Conservation (phyloP, 1,284 basidiomycete species). For the Ustilago xerochloae region DNA sequence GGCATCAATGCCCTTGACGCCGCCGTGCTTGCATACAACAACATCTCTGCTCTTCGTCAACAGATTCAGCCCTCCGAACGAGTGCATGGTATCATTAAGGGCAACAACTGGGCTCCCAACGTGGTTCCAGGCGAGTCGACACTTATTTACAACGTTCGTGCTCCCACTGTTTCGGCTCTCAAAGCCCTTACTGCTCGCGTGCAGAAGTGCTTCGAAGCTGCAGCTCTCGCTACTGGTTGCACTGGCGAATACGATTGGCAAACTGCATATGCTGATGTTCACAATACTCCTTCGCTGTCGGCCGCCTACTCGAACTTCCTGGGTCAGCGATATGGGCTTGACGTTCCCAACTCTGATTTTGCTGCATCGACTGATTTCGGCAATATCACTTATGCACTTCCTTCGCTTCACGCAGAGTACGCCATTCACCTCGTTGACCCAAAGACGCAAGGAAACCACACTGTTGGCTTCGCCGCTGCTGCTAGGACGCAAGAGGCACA, state of each 20-base stretch:
- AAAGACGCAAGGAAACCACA: constrained; percentile 66
- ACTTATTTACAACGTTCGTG: constrained; percentile 77
- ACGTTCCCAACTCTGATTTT: constrained; percentile 39
- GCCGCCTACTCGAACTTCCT: constrained; percentile 58
- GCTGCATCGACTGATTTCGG: constrained; percentile 67
- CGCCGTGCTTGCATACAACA: constrained; percentile 81
- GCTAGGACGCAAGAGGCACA: constrained; percentile 59
- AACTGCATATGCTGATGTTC: constrained; percentile 65
- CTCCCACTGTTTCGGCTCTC: constrained; percentile 75
- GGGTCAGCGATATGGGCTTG: constrained; percentile 61
- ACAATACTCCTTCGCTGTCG: constrained; percentile 50
- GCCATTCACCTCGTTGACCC: constrained; percentile 61
- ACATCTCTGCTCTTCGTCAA: constrained; percentile 79
- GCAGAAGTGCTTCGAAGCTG: constrained; percentile 78
- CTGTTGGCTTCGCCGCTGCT: constrained; percentile 56
- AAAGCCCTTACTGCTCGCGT: constrained; percentile 72
- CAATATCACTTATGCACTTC: constrained; percentile 67
- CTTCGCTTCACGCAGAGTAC: constrained; percentile 67
- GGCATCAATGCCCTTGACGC: constrained; percentile 86
- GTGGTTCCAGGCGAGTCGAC: constrained; percentile 83
- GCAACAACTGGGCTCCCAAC: constrained; percentile 59
- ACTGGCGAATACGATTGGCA: constrained; percentile 71
- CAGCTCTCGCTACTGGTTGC: constrained; percentile 78
- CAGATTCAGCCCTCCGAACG: constrained; percentile 75
- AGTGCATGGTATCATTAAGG: constrained; percentile 69